These are phyloP conservation scores for Hortiboletus flavorubellus DNA, from an alignment of 768 basidiomycete species.

Conservation along the genomic window DNA sequence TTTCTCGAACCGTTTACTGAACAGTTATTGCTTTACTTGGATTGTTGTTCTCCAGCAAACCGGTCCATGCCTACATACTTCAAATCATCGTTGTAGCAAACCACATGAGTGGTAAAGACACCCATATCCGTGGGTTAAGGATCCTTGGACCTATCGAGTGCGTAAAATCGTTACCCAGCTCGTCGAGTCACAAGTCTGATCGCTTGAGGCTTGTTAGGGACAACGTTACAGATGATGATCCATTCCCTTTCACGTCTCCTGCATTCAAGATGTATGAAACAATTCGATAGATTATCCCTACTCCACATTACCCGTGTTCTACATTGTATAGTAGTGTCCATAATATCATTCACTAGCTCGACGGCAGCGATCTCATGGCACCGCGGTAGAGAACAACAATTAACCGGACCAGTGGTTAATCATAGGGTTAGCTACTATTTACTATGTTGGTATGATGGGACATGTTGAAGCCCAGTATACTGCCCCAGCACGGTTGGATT, in stretches of 20 bases:
- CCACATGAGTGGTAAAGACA: conserved; percentile 98
- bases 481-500: conserved; percentile 20
- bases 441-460: conserved; percentile 29
- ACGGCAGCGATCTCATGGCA: neutral
- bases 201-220: conserved; percentile 33
- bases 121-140: conserved; percentile 88
- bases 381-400: conserved; percentile 4
- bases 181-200: neutral
- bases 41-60: conserved; percentile 51
- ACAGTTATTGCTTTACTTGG: neutral
- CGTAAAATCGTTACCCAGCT: conserved; percentile 13
- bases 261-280: conserved; percentile 76
- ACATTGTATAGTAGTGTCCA: conserved; percentile 22
- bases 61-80: conserved; percentile 84
- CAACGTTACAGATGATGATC: conserved; percentile 55
- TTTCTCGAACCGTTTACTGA: conserved; percentile 6
- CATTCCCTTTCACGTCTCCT: conserved; percentile 63
- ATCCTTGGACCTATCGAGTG: conserved; percentile 87
- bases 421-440: conserved; percentile 14
- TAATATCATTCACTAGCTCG: conserved; percentile 7
- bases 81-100: conserved; percentile 90
- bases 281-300: conserved; percentile 50
- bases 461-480: conserved; percentile 27
- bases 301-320: conserved; percentile 27
- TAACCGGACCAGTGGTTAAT: neutral